Percentiles rank a stretch among this genome's conserved stretches.
Conservation (phyloP, 2,329 filamentous ascomycete genomes). For the Cladosporium sp. region DNA sequence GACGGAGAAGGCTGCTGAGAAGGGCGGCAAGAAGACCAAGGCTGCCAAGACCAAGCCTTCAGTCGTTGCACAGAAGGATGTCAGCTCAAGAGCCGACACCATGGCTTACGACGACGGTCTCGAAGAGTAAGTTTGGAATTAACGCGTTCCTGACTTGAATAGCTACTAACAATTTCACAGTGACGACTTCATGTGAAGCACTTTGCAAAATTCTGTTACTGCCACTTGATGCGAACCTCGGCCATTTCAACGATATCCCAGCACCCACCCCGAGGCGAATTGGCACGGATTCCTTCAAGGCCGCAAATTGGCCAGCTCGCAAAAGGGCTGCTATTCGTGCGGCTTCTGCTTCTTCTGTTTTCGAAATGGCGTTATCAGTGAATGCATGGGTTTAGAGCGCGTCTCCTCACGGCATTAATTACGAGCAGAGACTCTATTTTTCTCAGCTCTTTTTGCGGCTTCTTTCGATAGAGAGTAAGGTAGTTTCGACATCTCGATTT, state of each 20-base stretch:
- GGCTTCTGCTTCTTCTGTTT: conserved; percentile 7
- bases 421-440: not conserved
- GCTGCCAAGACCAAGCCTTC: conserved; percentile 92
- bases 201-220: not conserved
- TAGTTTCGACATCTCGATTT: not conserved
- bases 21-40: conserved; percentile 95
- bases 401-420: conserved; percentile 19
- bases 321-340: not conserved
- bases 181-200: conserved; percentile 70
- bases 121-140: conserved; percentile 69
- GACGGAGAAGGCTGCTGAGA: conserved; percentile 93
- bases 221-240: conserved; percentile 10
- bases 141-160: not conserved
- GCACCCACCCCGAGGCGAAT: not conserved
- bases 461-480: conserved; percentile 8
- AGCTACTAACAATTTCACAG: conserved; percentile 42
- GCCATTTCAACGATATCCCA: conserved; percentile 3
- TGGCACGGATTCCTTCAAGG: not conserved
- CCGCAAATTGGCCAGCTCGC: not conserved
- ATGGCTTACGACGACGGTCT: conserved; percentile 74
- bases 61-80: conserved; percentile 66
- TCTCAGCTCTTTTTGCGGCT: not conserved
- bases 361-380: conserved; percentile 2
- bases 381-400: conserved; percentile 17
- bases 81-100: conserved; percentile 64